Evolutionary conservation across 2,329 filamentous ascomycete species (phyloP).

Genomic region (Eurotiales sp.): DNA sequence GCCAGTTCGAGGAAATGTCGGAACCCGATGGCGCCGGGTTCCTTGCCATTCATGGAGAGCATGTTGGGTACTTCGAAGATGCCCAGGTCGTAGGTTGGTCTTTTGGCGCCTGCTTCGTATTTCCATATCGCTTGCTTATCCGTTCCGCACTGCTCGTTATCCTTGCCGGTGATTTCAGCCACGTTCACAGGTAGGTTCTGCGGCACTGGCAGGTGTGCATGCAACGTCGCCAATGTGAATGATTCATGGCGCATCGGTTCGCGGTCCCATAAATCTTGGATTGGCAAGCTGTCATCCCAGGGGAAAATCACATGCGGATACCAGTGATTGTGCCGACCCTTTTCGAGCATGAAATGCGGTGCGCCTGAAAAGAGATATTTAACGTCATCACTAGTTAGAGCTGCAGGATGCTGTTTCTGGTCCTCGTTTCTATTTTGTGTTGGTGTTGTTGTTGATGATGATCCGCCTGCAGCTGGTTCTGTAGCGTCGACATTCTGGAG

Average conservation of each 20-base stretch:
- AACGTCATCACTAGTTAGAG: slow-evolving; percentile 34
- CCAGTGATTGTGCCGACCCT: slow-evolving; percentile 35
- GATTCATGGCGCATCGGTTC: slow-evolving; percentile 38
- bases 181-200: slow-evolving; percentile 17
- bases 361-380: slow-evolving; percentile 41
- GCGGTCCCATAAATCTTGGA: slow-evolving; percentile 40
- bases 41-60: slow-evolving; percentile 43
- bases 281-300: slow-evolving; percentile 37
- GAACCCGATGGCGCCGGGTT: slow-evolving; percentile 46
- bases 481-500: slow-evolving; percentile 11
- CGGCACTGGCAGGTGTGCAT: slow-evolving; percentile 43
- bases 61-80: slow-evolving; percentile 49
- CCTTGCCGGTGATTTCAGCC: slow-evolving; percentile 19
- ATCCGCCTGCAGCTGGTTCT: neutral
- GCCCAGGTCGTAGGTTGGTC: slow-evolving; percentile 41
- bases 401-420: too few species aligned
- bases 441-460: neutral
- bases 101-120: slow-evolving; percentile 23
- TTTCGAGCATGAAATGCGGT: slow-evolving; percentile 44
- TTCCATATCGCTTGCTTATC: slow-evolving; percentile 21
- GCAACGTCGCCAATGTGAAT: slow-evolving; percentile 40
- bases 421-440: neutral
- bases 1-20: slow-evolving; percentile 47
- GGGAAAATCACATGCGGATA: slow-evolving; percentile 45
- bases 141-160: slow-evolving; percentile 20